Conservation (phyloP, 495 filamentous ascomycete genomes). For the Penicillium dipodomyicola region DNA sequence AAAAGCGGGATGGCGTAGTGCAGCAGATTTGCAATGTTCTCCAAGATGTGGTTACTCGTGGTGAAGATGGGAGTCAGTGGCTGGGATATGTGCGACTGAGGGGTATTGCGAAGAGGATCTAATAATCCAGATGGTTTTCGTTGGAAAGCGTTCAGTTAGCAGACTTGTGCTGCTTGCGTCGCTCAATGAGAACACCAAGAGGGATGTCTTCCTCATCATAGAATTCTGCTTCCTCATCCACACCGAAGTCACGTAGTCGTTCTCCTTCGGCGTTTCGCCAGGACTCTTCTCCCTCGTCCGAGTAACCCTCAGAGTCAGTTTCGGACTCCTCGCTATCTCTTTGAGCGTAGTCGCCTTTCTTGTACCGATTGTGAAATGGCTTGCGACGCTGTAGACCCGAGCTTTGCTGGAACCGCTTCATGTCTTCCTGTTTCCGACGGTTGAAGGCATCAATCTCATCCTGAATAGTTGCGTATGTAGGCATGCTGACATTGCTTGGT, state of each 20-base stretch:
- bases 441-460: slow-evolving; percentile 57
- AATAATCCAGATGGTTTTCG: neutral
- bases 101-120: slow-evolving; percentile 8
- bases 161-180: slow-evolving; percentile 20
- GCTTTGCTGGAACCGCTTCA: slow-evolving; percentile 35
- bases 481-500: slow-evolving; percentile 29
- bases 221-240: slow-evolving; percentile 79
- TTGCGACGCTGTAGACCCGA: slow-evolving; percentile 42
- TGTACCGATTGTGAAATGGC: slow-evolving; percentile 50
- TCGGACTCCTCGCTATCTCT: slow-evolving; percentile 35
- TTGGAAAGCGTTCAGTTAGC: neutral
- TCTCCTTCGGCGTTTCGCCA: slow-evolving; percentile 91
- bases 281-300: slow-evolving; percentile 54
- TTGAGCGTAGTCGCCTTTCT: slow-evolving; percentile 25
- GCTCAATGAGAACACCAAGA: slow-evolving; percentile 47
- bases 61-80: slow-evolving; percentile 59
- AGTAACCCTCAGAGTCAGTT: slow-evolving; percentile 28
- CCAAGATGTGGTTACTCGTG: slow-evolving; percentile 48
- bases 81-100: slow-evolving; percentile 70
- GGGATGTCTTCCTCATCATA: slow-evolving; percentile 82
- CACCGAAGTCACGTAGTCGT: slow-evolving; percentile 80
- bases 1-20: slow-evolving; percentile 54
- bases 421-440: slow-evolving; percentile 54
- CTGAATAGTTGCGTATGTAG: slow-evolving; percentile 34
- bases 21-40: slow-evolving; percentile 61